These are phyloP conservation scores for Aurifilum marmelostoma DNA, from an alignment of 2,329 filamentous ascomycete species.

Conservation along the genomic window DNA sequence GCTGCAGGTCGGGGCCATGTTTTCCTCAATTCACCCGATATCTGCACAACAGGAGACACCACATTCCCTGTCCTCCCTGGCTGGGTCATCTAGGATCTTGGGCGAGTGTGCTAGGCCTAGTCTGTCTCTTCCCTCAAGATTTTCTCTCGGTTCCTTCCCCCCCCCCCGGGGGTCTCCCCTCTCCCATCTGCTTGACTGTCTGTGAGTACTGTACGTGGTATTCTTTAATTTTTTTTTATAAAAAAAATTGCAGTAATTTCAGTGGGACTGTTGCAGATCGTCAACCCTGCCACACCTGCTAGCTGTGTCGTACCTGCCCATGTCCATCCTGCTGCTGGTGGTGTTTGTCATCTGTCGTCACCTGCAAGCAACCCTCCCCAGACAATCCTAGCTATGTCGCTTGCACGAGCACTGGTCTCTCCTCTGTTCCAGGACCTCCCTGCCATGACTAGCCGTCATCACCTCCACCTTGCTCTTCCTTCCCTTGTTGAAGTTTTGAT, in stretches of 20 bases:
- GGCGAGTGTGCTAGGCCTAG: background rate
- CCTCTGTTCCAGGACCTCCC: background rate
- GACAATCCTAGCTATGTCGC: background rate
- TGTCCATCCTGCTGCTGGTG: background rate
- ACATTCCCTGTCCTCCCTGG: background rate
- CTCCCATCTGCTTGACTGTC: too few species aligned
- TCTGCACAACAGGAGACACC: background rate
- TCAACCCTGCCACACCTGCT: background rate
- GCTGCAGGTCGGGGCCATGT: constrained; percentile 12
- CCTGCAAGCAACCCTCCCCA: background rate
- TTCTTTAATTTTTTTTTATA: too few species aligned
- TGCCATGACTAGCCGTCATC: constrained; percentile 3
- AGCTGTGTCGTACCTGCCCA: background rate
- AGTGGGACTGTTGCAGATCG: background rate
- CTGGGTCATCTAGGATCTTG: background rate
- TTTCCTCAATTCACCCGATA: background rate
- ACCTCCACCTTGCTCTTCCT: background rate
- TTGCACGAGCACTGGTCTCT: background rate
- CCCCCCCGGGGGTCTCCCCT: too few species aligned
- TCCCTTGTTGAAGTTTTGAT: background rate
- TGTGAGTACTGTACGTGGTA: too few species aligned
- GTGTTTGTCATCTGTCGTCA: constrained; percentile 4
- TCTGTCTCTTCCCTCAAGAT: background rate
- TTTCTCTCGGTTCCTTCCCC: too few species aligned
- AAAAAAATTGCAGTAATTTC: background rate